Evolutionary conservation across 2,329 filamentous ascomycete species (phyloP).

Genomic region (Dactylellina cionopaga): DNA sequence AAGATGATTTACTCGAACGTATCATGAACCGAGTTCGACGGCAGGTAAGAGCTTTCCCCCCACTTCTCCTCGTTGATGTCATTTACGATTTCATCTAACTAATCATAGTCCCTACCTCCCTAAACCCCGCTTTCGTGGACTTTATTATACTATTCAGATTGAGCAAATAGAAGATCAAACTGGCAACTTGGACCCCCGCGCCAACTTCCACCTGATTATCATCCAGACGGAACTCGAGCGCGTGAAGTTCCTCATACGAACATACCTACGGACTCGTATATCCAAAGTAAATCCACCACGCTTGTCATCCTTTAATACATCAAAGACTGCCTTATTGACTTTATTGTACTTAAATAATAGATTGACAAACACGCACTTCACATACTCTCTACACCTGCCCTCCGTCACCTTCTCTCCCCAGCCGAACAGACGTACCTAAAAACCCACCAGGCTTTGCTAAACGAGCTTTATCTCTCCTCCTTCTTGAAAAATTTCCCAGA

Average conservation of each 20-base stretch:
- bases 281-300: conserved; percentile 75
- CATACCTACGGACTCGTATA: conserved; percentile 83
- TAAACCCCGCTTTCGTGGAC: background rate
- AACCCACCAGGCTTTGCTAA: conserved; percentile 83
- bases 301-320: conserved; percentile 53
- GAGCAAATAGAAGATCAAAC: conserved; percentile 79
- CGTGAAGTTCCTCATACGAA: conserved; percentile 88
- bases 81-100: conserved; percentile 53
- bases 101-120: conserved; percentile 46
- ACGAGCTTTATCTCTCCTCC: conserved; percentile 83
- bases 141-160: conserved; percentile 62
- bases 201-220: conserved; percentile 92
- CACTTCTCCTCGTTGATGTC: background rate
- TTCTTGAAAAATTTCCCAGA: conserved; percentile 86
- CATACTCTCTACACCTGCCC: conserved; percentile 70
- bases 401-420: conserved; percentile 74
- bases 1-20: conserved; percentile 80
- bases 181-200: conserved; percentile 85
- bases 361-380: conserved; percentile 81
- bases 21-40: conserved; percentile 76
- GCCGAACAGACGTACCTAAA: conserved; percentile 84
- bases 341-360: conserved; percentile 64
- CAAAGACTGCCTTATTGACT: background rate
- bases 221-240: conserved; percentile 95
- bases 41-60: conserved; percentile 64